Percentiles rank a stretch among this genome's conserved stretches.
Evolutionary conservation across 2,329 filamentous ascomycete species (phyloP).

Genomic region (Drechmeria coniospora): DNA sequence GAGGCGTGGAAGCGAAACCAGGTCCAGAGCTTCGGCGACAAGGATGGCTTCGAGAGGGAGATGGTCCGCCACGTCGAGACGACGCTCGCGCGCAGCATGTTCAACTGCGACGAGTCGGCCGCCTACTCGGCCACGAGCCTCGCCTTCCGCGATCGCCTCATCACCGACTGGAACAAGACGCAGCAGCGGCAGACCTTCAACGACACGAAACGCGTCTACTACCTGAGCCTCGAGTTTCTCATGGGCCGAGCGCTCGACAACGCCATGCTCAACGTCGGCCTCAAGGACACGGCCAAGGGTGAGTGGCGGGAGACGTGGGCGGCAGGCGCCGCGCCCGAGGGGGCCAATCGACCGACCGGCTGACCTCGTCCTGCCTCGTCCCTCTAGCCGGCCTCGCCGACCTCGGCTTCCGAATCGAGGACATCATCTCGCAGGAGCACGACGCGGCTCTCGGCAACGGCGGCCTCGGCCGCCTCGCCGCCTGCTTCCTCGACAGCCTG

Average conservation of each 20-base stretch:
- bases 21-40: conserved; percentile 54
- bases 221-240: conserved; percentile 90
- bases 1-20: conserved; percentile 57
- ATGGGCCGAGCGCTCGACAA: conserved; percentile 97
- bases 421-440: conserved; percentile 86
- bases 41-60: conserved; percentile 76
- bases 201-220: conserved; percentile 91
- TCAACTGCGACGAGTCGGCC: conserved; percentile 93
- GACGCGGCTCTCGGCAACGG: conserved; percentile 94
- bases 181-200: conserved; percentile 88
- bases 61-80: conserved; percentile 92
- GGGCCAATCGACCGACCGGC: conserved; percentile 10
- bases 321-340: too few relatives aligned
- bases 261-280: conserved; percentile 89
- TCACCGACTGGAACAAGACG: conserved; percentile 95
- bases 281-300: conserved; percentile 76
- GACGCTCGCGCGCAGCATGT: conserved; percentile 85
- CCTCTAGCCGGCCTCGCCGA: conserved; percentile 64
- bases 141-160: conserved; percentile 81
- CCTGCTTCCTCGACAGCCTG: conserved; percentile 92
- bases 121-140: conserved; percentile 84
- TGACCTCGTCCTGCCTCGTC: not conserved
- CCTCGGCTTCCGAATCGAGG: conserved; percentile 92
- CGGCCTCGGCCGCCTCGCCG: conserved; percentile 83
- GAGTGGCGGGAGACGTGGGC: too few relatives aligned